phyloP scores from a whole-genome alignment of 805 yeast species.

The Ogataea wickerhamii region DNA sequence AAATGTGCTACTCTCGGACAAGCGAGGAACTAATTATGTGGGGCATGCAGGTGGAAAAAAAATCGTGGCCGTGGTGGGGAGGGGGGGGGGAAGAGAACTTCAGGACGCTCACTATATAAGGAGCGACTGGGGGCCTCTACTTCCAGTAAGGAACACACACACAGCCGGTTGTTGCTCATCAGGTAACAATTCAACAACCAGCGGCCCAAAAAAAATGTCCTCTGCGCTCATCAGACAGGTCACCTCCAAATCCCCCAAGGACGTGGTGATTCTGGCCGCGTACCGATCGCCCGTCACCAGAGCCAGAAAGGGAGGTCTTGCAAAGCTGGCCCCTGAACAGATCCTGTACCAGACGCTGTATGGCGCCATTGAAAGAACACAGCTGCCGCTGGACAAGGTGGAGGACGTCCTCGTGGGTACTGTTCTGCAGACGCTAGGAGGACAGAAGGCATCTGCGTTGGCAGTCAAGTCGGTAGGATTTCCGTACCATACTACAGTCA shows the following conservation, averaged over 20 bases:
- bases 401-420: constrained; percentile 38
- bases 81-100: no score
- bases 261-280: constrained; percentile 37
- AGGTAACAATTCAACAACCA: no score
- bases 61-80: no score
- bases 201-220: no score
- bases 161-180: no score
- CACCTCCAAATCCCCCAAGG: constrained; percentile 26
- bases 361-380: constrained; percentile 27
- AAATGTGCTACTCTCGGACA: no score
- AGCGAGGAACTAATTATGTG: no score
- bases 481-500: constrained; percentile 34
- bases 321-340: constrained; percentile 36
- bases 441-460: constrained; percentile 36
- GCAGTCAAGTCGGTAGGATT: constrained; percentile 35
- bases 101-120: no score
- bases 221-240: constrained; percentile 13
- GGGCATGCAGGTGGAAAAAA: no score
- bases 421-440: constrained; percentile 36
- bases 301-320: constrained; percentile 36
- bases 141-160: no score
- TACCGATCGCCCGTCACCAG: constrained; percentile 36
- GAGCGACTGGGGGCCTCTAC: no score
- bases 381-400: constrained; percentile 25
- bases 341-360: constrained; percentile 30